Evolutionary conservation across 2,329 filamentous ascomycete genomes (phyloP), one percentile per base, ranked within the genome.

Genomic region (Paecilomyces fulvus): DNA sequence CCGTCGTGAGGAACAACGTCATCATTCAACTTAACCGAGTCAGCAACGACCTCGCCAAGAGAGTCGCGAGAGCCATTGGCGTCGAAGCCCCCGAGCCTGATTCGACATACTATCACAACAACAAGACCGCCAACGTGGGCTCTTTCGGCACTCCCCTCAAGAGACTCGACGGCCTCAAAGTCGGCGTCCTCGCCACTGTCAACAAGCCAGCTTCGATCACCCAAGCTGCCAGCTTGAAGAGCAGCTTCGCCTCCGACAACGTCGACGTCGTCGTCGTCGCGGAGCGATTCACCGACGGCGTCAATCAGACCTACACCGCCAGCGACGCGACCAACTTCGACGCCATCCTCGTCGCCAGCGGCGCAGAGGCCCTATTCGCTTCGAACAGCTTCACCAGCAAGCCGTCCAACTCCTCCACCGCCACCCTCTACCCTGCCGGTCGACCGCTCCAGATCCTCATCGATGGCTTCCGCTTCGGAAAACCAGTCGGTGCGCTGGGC

Each of bases 11-110:
- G 71, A 71, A 80, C 61, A 89, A 88, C 60, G 83, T 88, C 1
- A 76, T 90, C 48, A 73, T 75, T 14, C 86, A 90, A 66, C 79
- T 90, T 10, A 90, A 90, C 76, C 79, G 78, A 49, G 76, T 90
- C 63, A 82, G 79, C 68, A 80, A 90, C 67, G 83, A 88, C 62
- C 71, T 90, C 9, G 86, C 87, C 3, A 74, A 71, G 1, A 83
- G 86, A 11, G 86, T 90, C 0, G 85, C 84, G 8, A 64, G 71
- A 1, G 85, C 80, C 0, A 71, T 90, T n/a, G 84, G 82, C 23
- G 61, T 88, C 53, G 68, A 75, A 0, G 80, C 80, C 0, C 86
- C 86, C 0, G 72, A 72, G 0, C 78, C 85, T 0, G 85, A 90
- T 60, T 62, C 75, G 1, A 84, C 73, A 0, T 90, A 79, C 73